Conservation (phyloP, 192 early-diverging fungal genomes). For the Kickxella alabastrina region DNA sequence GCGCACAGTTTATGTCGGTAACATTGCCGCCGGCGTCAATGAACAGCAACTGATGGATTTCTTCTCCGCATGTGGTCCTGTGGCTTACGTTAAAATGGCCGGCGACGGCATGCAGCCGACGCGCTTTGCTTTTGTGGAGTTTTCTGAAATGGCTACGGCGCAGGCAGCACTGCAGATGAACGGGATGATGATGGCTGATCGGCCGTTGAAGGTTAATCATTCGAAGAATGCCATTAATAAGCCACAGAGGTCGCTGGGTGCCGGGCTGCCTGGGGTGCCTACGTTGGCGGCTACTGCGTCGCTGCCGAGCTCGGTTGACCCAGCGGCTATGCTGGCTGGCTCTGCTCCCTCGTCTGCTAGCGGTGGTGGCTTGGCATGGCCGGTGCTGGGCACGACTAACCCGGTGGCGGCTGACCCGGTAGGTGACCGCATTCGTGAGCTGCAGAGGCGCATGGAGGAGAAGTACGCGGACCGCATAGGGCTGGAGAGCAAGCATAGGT, state of each 20-base stretch:
- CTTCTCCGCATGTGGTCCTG: constrained; percentile 61
- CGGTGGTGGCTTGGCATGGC: constrained; percentile 42
- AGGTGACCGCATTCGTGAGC: constrained; percentile 8
- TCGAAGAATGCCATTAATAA: constrained; percentile 79
- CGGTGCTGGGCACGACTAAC: constrained; percentile 24
- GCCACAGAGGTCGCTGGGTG: constrained; percentile 5
- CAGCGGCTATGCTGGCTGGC: background rate
- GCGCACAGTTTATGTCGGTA: constrained; percentile 74
- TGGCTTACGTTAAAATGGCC: constrained; percentile 72
- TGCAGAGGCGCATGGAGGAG: constrained; percentile 15
- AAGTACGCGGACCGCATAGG: constrained; percentile 8
- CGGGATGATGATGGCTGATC: constrained; percentile 60
- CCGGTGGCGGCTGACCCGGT: background rate
- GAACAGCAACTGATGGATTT: constrained; percentile 62
- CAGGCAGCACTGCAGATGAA: constrained; percentile 62
- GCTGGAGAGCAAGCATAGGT: background rate
- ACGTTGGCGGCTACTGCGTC: constrained; percentile 35
- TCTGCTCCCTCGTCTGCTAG: background rate
- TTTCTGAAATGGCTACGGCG: constrained; percentile 57
- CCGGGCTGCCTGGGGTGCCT: constrained; percentile 7
- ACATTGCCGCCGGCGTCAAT: constrained; percentile 53
- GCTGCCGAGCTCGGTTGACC: constrained; percentile 21
- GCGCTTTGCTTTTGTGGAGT: constrained; percentile 78
- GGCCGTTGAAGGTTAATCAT: constrained; percentile 68
- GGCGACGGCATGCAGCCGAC: constrained; percentile 64